Percentiles rank a stretch among this genome's conserved stretches.
Evolutionary conservation across 2,329 filamentous ascomycete species (phyloP).

Genomic region (Whalleya microplaca): DNA sequence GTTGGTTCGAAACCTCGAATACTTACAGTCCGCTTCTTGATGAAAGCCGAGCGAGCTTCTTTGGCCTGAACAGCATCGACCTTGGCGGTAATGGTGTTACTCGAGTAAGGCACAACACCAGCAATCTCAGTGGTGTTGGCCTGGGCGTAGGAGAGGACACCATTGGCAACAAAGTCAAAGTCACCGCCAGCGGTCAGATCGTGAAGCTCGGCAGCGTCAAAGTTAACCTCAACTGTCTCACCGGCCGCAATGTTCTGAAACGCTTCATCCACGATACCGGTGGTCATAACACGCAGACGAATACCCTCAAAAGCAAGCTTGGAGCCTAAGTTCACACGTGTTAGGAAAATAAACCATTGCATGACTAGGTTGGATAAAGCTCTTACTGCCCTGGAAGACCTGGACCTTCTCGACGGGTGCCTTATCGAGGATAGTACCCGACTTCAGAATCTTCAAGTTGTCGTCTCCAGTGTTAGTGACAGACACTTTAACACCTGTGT

Average conservation of each 20-base stretch:
- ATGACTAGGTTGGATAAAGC: slow-evolving; percentile 6
- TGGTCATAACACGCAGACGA: slow-evolving; percentile 51
- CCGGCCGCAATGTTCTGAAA: slow-evolving; percentile 55
- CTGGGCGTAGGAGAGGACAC: slow-evolving; percentile 59
- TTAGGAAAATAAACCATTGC: slow-evolving; percentile 1
- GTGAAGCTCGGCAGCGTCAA: slow-evolving; percentile 60
- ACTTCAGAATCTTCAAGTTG: slow-evolving; percentile 55
- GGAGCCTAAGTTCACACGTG: slow-evolving; percentile 35
- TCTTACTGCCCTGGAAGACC: slow-evolving; percentile 51
- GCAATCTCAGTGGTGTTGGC: slow-evolving; percentile 55
- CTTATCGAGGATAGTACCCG: slow-evolving; percentile 56
- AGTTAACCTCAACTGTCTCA: slow-evolving; percentile 54
- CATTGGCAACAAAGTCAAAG: slow-evolving; percentile 59
- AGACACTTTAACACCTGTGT: slow-evolving; percentile 56
- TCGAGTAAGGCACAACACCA: slow-evolving; percentile 59
- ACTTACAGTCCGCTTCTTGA: slow-evolving; percentile 18
- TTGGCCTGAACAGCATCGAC: slow-evolving; percentile 61
- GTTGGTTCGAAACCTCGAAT: not conserved
- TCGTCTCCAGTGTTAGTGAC: slow-evolving; percentile 57
- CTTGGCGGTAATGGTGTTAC: slow-evolving; percentile 60
- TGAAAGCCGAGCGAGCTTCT: slow-evolving; percentile 42
- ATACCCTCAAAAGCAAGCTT: slow-evolving; percentile 57
- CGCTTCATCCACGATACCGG: slow-evolving; percentile 48
- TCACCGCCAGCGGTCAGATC: slow-evolving; percentile 55
- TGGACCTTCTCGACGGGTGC: slow-evolving; percentile 57